Evolutionary conservation across 1,284 basidiomycete species (phyloP).

Genomic region (Rugosomyces carneus): DNA sequence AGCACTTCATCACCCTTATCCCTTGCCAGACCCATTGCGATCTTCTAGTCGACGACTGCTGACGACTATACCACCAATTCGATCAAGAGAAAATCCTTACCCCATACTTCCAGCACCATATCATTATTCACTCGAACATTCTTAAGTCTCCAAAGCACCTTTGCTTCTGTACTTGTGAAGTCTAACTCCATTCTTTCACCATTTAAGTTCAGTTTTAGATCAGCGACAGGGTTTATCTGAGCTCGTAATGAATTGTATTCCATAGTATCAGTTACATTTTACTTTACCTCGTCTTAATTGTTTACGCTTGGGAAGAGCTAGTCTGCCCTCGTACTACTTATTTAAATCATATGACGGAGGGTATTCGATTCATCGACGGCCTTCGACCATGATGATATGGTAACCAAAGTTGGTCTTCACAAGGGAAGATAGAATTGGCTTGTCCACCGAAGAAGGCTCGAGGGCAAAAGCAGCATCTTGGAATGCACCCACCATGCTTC

Average conservation of each 20-base stretch:
- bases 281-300: neutral
- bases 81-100: constrained; percentile 15
- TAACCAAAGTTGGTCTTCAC: constrained; percentile 83
- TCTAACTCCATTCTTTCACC: neutral
- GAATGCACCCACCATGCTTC: constrained; percentile 79
- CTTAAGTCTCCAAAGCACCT: constrained; percentile 13
- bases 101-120: constrained; percentile 14
- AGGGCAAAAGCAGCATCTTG: constrained; percentile 80
- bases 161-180: constrained; percentile 1
- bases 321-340: neutral
- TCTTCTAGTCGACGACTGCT: constrained; percentile 6
- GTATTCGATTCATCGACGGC: constrained; percentile 46
- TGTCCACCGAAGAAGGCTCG: constrained; percentile 71
- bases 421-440: constrained; percentile 61
- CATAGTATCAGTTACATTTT: neutral
- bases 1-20: constrained; percentile 8
- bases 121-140: constrained; percentile 19
- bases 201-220: neutral
- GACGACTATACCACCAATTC: constrained; percentile 6
- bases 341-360: neutral
- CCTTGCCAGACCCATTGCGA: constrained; percentile 7
- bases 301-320: neutral
- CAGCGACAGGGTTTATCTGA: constrained; percentile 2
- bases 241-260: constrained; percentile 1
- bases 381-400: constrained; percentile 85